Conservation (phyloP, 1,284 basidiomycete species). For the Moniliophthora roreri region DNA sequence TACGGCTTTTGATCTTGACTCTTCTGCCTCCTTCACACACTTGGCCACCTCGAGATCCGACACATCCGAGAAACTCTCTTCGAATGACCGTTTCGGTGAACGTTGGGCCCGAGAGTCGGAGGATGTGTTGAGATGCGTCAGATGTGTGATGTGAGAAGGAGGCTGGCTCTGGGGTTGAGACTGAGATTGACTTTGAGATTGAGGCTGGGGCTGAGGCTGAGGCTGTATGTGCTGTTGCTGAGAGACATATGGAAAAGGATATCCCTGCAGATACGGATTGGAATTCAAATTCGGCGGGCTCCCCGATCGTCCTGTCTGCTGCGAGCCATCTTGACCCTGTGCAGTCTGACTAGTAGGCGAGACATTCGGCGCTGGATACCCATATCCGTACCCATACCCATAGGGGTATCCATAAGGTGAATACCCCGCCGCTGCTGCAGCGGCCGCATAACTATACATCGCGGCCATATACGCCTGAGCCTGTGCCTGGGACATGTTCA, state of each 20-base stretch:
- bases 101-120: slow-evolving; percentile 18
- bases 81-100: slow-evolving; percentile 69
- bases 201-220: slow-evolving; percentile 28
- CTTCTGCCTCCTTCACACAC: background rate
- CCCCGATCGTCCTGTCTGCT: background rate
- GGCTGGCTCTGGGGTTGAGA: slow-evolving; percentile 8
- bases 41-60: slow-evolving; percentile 4
- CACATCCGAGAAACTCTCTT: slow-evolving; percentile 35
- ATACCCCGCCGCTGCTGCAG: background rate
- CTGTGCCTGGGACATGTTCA: background rate
- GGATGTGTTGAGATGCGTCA: slow-evolving; percentile 12
- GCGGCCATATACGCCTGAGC: slow-evolving; percentile 1
- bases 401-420: background rate
- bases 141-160: slow-evolving; percentile 10
- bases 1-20: background rate
- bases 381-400: slow-evolving; percentile 3
- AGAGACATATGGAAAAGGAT: background rate
- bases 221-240: slow-evolving; percentile 29
- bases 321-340: background rate
- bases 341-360: background rate
- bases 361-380: background rate
- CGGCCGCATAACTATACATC: slow-evolving; percentile 3
- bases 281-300: background rate
- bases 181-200: background rate
- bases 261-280: background rate